Evolutionary conservation across 2,329 filamentous ascomycete genomes (phyloP).

Genomic region (Exophiala aquamarina): DNA sequence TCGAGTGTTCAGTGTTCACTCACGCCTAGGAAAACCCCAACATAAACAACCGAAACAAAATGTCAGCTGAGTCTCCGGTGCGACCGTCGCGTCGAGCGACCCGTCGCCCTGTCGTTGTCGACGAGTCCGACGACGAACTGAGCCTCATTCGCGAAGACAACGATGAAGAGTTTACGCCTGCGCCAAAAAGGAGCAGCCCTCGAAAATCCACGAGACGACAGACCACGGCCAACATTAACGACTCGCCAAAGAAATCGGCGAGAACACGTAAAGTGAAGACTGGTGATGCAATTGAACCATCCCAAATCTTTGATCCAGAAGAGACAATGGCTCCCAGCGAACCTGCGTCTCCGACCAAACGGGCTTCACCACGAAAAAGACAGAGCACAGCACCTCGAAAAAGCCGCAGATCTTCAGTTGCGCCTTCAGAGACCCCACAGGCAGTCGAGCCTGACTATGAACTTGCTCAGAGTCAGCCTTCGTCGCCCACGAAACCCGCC

Average conservation of each 20-base stretch:
- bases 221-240: constrained; percentile 48
- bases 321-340: constrained; percentile 49
- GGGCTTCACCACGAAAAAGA: constrained; percentile 63
- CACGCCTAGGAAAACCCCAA: too few species aligned
- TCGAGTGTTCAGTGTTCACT: too few species aligned
- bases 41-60: constrained; percentile 1
- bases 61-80: constrained; percentile 36
- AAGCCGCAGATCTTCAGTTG: constrained; percentile 37
- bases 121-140: constrained; percentile 72
- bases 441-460: background rate
- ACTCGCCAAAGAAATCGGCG: constrained; percentile 35
- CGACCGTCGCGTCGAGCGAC: constrained; percentile 62
- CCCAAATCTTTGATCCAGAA: constrained; percentile 60
- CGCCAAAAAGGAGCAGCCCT: constrained; percentile 54
- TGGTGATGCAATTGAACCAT: constrained; percentile 57
- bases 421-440: constrained; percentile 33
- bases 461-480: constrained; percentile 37
- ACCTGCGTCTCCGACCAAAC: constrained; percentile 57
- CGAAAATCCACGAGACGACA: constrained; percentile 59
- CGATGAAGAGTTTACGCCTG: constrained; percentile 79
- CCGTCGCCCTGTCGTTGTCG: constrained; percentile 71
- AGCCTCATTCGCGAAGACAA: constrained; percentile 57
- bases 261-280: constrained; percentile 47
- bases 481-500: constrained; percentile 50
- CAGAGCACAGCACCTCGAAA: constrained; percentile 54